Base-by-base conservation (phyloP, 768 basidiomycete species). In the Botryobasidium botryosum region DNA sequence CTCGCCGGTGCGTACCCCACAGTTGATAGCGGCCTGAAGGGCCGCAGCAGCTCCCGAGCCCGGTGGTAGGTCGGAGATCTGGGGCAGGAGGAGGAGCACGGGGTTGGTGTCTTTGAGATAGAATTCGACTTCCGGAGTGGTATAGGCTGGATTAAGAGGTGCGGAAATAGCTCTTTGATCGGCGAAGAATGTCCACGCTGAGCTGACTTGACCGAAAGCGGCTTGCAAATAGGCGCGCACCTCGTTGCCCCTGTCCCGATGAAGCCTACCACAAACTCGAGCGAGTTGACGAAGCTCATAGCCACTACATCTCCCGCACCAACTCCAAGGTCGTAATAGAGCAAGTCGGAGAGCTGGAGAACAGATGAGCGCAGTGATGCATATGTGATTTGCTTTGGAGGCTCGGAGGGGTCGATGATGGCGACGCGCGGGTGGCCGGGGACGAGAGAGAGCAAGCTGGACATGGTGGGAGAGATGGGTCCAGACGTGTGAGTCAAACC, bases 51-150 rank as follows among this genome's bases (percentile, higher is more conserved):
- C 49, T 24, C 51, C 51, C 8, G 42, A 15, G 13, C 26, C 33
- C 8, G 36, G 28, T 31, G n/a, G 24, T 8, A 44, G 35, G 23
- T 46, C 39, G 3, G 47, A 37, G 21, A 51, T 18, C 10, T n/a
- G 3, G 15, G 54, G 54, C 17, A 55, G 48, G 23, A 55, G 46
- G 4, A 55, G 45, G 5, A 55, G 25, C 23, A 51, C 50, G 18
- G 54, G 54, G 24, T 55, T 55, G n/a, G 54, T 55, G 37, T 55
- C 54, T 35, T 36, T 31, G 17, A 55, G 40, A 43, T 55, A 55
- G 47, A 55, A 55, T 28, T 52, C 51, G 29, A 53, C 50, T 43
- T 55, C 54, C 17, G 40, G 41, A 12, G 49, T 20, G 4, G 54
- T 51, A 36, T 55, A 55, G 17, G 40, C 48, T 13, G 54, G 51